Conservation (phyloP, 306 rosid species). For the Ormosia semicastrata region DNA sequence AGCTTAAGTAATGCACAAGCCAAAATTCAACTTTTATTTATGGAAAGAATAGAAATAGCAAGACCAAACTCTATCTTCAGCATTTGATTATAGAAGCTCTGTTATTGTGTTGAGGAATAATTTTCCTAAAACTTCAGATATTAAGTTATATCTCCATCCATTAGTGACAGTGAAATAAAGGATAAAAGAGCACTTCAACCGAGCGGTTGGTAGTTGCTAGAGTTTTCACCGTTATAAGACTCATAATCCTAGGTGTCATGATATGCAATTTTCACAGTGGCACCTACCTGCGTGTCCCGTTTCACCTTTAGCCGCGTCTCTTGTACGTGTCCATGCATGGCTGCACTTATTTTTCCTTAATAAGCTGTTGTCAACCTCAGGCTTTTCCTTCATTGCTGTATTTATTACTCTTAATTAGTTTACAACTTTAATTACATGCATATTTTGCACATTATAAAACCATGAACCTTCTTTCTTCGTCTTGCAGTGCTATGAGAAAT, state of each 20-base stretch:
- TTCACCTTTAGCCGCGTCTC: slow-evolving; percentile 18
- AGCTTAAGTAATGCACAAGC: too few species aligned
- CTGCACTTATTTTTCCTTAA: not conserved
- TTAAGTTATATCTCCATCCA: too few species aligned
- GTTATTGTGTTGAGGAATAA: too few species aligned
- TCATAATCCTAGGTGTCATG: not conserved
- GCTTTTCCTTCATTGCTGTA: not conserved
- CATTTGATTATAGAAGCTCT: too few species aligned
- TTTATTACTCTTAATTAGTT: not conserved
- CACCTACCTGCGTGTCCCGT: slow-evolving; percentile 18
- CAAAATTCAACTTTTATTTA: too few species aligned
- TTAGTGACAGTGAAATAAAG: too few species aligned
- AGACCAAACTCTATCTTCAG: too few species aligned
- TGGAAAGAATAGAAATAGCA: too few species aligned
- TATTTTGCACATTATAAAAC: slow-evolving; percentile 13
- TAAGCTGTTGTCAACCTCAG: not conserved
- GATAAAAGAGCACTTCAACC: not conserved
- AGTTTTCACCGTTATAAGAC: not conserved
- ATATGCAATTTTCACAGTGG: slow-evolving; percentile 5
- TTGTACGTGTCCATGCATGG: slow-evolving; percentile 14
- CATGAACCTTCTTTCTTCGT: not conserved
- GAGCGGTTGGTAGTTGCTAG: not conserved
- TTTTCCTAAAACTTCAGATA: too few species aligned
- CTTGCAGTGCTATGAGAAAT: not conserved
- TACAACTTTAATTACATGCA: slow-evolving; percentile 5